Base-by-base conservation (phyloP, 768 basidiomycete species). In the Dacryopinax primogenitus region DNA sequence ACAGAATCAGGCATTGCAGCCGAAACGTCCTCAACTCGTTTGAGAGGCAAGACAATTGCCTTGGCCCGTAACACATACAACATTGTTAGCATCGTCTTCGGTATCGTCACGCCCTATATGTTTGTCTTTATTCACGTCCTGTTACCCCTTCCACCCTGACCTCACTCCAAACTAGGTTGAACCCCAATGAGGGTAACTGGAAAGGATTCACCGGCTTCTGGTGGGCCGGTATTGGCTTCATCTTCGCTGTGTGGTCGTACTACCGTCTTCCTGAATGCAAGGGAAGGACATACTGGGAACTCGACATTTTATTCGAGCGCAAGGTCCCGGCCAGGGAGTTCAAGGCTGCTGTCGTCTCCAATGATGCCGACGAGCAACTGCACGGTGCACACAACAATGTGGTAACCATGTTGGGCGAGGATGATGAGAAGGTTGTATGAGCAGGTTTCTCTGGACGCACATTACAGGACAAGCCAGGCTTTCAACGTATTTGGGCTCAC, bases 261-360 rank as follows among this genome's bases (percentile, higher is more conserved):
- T 74, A 73, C 68, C 64, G 68, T 33, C 67, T 76, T 1, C 74
- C 74, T 6, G 73, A 74, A 67, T 67, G 68, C 64, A 73, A 72
- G 66, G 73, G 70, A 21, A 65, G 74, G 63, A 71, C 72, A 1
- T 74, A 73, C 69, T 68, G 71, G 44, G 73, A 75, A 65, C 66
- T 74, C 41, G 74, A 75, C 66, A 73, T 74, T 61, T n/a, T 75
- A 51, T 75, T 74, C 69, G 68, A 68, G 63, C 68, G 70, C n/a
- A 65, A 65, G 26, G 61, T 73, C 11, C 41, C 70, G 2, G 73
- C 74, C 3, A 65, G 74, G n/a, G 63, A 71, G 35, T 75, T 73
- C 63, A 37, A 34, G 9, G 64, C 33, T 65, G 72, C 72, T 3
- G 64, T 68, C 16, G 70, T 75, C 63, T 64, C 66, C 11, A 61